Evolutionary conservation across 768 basidiomycete species (phyloP).

Genomic region (Mycena vulgaris): DNA sequence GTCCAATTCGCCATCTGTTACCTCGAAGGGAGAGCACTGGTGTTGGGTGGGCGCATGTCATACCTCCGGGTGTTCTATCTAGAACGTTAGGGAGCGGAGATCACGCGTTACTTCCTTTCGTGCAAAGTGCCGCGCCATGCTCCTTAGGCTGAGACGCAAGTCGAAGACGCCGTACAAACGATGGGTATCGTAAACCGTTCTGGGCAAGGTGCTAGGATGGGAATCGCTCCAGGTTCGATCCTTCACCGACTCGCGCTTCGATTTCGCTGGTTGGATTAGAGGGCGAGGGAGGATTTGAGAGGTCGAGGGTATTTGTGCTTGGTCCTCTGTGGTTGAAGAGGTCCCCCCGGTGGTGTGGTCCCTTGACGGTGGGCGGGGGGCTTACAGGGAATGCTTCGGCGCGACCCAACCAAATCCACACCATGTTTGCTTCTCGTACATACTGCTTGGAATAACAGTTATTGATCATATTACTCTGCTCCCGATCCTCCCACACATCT

Average conservation of each 20-base stretch:
- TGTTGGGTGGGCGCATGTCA: not conserved
- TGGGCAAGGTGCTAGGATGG: not conserved
- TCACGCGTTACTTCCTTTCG: not conserved
- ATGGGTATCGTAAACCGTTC: not conserved
- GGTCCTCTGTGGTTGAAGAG: no score
- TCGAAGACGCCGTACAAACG: not conserved
- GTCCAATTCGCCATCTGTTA: not conserved
- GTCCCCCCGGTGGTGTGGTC: no score
- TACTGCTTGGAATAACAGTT: no score
- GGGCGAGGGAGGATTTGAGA: no score
- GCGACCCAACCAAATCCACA: no score
- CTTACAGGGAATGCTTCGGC: no score
- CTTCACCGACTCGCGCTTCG: not conserved
- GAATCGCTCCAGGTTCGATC: not conserved
- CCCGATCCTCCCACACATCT: no score
- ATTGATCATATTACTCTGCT: no score
- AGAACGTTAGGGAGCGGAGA: not conserved
- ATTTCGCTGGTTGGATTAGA: no score
- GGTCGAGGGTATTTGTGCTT: no score
- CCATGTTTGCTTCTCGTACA: no score
- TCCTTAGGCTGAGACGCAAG: not conserved
- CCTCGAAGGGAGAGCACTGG: not conserved
- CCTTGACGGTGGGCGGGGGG: no score
- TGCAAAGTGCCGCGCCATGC: not conserved
- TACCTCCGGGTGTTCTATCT: not conserved